These are phyloP conservation scores for Coemansia sp. DNA, from an alignment of 192 early-diverging fungal genomes.

Conservation along the genomic window DNA sequence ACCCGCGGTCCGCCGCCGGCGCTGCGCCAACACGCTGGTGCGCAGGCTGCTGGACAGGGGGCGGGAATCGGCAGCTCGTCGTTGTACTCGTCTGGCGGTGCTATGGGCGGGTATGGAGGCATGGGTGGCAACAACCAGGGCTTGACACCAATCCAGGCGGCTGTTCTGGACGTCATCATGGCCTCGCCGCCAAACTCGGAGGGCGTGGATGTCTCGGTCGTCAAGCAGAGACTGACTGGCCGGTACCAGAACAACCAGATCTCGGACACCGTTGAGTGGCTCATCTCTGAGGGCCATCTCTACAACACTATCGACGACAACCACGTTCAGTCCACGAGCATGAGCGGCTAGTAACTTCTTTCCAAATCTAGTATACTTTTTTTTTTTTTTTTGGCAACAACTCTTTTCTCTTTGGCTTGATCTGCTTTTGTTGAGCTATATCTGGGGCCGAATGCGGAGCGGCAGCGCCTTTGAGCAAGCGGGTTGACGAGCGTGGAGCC, in stretches of 20 bases:
- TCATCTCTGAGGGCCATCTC: constrained; percentile 66
- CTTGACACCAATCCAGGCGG: constrained; percentile 21
- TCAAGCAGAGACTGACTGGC: constrained; percentile 50
- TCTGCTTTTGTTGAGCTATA: background rate
- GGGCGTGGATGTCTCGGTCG: constrained; percentile 53
- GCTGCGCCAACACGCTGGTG: constrained; percentile 11
- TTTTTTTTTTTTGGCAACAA: background rate
- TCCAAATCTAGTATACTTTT: background rate
- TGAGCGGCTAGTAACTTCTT: background rate
- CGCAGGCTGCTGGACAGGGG: background rate
- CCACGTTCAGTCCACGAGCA: constrained; percentile 58
- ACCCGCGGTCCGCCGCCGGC: constrained; percentile 41
- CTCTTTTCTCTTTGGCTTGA: background rate
- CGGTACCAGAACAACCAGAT: constrained; percentile 25
- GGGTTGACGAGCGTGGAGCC: background rate
- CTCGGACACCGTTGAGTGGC: constrained; percentile 52
- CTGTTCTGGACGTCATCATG: constrained; percentile 35
- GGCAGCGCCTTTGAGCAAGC: background rate
- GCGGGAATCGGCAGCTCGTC: background rate
- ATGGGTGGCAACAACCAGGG: constrained; percentile 16
- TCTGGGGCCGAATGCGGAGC: background rate
- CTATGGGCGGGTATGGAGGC: constrained; percentile 4
- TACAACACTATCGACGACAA: constrained; percentile 71
- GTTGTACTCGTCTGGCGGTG: constrained; percentile 5
- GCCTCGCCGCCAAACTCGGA: constrained; percentile 19